Percentiles rank a stretch among this genome's conserved stretches.
phyloP scores from a whole-genome alignment of 1,139 yeast species.

The Casaregolazyma suthepensis region DNA sequence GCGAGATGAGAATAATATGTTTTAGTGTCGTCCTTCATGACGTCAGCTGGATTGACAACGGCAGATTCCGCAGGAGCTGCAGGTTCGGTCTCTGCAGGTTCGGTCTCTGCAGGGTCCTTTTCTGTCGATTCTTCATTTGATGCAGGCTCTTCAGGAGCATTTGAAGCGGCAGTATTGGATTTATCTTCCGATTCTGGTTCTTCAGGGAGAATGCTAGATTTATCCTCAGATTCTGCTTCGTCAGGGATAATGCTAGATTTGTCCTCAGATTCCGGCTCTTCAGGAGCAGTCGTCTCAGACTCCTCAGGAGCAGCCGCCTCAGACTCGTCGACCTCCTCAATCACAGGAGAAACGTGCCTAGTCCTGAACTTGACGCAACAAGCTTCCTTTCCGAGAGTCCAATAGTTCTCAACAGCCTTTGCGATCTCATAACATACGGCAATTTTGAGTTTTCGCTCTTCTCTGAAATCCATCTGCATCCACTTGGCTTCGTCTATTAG shows the following conservation, averaged over 20 bases:
- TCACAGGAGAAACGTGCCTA: constrained; percentile 12
- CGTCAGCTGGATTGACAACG: constrained; percentile 2
- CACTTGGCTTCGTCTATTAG: constrained; percentile 76
- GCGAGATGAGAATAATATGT: constrained; percentile 9
- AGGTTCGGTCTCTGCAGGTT: background rate
- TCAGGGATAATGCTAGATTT: background rate
- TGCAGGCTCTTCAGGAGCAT: background rate
- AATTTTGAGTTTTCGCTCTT: constrained; percentile 59
- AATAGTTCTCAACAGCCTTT: constrained; percentile 66
- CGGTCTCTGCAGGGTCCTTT: background rate
- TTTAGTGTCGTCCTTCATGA: constrained; percentile 2
- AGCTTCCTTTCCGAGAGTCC: constrained; percentile 61
- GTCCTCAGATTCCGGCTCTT: background rate
- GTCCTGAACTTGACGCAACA: constrained; percentile 52
- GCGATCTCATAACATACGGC: constrained; percentile 68
- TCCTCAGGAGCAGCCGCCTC: background rate
- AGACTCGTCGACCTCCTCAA: background rate
- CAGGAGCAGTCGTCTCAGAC: background rate
- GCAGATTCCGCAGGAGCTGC: background rate
- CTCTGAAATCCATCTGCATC: constrained; percentile 77
- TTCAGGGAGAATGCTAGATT: too few relatives aligned
- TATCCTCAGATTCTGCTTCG: background rate
- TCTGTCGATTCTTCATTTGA: background rate
- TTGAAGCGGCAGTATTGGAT: background rate
- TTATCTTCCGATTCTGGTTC: constrained; percentile 1